phyloP scores from a whole-genome alignment of 2,329 filamentous ascomycete species.

The Whalleya microplaca region DNA sequence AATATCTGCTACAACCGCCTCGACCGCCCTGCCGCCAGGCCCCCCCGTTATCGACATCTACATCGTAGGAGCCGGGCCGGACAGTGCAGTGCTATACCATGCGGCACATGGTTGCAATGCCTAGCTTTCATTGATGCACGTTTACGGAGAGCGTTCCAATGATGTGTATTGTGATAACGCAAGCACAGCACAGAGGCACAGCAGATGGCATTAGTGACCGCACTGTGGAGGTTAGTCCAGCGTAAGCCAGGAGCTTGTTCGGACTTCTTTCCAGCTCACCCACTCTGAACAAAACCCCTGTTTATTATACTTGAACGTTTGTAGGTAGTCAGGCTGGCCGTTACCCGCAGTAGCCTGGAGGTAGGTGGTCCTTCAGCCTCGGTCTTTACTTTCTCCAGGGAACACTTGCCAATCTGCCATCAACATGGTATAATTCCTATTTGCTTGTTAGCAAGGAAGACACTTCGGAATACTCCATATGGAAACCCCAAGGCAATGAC shows the following conservation, averaged over 20 bases:
- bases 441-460: background rate
- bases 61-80: background rate
- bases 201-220: slow-evolving; percentile 1
- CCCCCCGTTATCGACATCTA: slow-evolving; percentile 24
- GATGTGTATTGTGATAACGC: slow-evolving; percentile 23
- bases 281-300: background rate
- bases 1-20: slow-evolving; percentile 20
- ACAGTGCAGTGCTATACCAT: slow-evolving; percentile 10
- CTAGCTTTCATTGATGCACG: background rate
- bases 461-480: background rate
- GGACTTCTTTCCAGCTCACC: slow-evolving; percentile 11
- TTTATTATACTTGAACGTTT: background rate
- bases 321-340: background rate
- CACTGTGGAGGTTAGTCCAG: slow-evolving; percentile 1
- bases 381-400: background rate
- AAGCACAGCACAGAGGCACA: slow-evolving; percentile 7
- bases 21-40: too few species aligned
- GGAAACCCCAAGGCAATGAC: background rate
- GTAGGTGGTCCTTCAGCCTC: too few species aligned
- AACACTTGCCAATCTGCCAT: too few species aligned
- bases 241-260: slow-evolving; percentile 25
- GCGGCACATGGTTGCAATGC: too few species aligned
- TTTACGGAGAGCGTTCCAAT: slow-evolving; percentile 11
- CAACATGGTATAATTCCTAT: too few species aligned
- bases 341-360: background rate